Base-by-base conservation (phyloP, 1,284 basidiomycete species). In the Limonomyces culmigenus region DNA sequence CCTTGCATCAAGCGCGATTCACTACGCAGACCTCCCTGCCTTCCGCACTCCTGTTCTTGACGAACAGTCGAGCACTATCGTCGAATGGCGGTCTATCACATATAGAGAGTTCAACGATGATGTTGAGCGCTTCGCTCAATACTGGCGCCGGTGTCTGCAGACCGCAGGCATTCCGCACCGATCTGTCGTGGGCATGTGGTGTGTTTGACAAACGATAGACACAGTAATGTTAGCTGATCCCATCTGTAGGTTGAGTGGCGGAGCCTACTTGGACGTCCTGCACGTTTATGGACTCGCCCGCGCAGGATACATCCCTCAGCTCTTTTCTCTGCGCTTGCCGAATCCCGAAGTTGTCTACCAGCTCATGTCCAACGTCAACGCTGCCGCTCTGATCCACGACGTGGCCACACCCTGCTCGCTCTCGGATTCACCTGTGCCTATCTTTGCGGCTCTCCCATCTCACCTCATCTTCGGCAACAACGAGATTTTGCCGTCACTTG, bases 171-270 rank as follows among this genome's bases (percentile, higher is more conserved):
- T 79, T 35, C 48, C 58, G 27, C 55, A 53, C 37, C 53, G 64
- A 38, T 70, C 77, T 6, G 66, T 80, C 31, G 58, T 80, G 32
- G 77, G 76, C 16, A 50, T 79, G 38, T 80, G 76, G 76, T 78
- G 47, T 41, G 63, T 56, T n/a, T 8, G 30, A 32, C 6, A 17
- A 11, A 17, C 10, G 15, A 32, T 32, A 18, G 32, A 33, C 19
- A 30, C 21, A 33, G 21, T 30, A 36, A 33, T 38, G 34, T 41
- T 39, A 20, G 39, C 35, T 18, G 23, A n/a, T 27, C n/a, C n/a
- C n/a, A 27, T 27, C n/a, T 39, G 30, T 42, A 81, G 77, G 77
- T 53, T 81, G 29, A 61, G 67, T 21, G 77, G 77, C 2, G 67
- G 72, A 57, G 65, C 68, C 19, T 80, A 80, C 46, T 51, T 58